Percentiles rank a stretch among this genome's conserved stretches.
phyloP scores from a whole-genome alignment of 495 filamentous ascomycete genomes.

The Penicillium paxilli region DNA sequence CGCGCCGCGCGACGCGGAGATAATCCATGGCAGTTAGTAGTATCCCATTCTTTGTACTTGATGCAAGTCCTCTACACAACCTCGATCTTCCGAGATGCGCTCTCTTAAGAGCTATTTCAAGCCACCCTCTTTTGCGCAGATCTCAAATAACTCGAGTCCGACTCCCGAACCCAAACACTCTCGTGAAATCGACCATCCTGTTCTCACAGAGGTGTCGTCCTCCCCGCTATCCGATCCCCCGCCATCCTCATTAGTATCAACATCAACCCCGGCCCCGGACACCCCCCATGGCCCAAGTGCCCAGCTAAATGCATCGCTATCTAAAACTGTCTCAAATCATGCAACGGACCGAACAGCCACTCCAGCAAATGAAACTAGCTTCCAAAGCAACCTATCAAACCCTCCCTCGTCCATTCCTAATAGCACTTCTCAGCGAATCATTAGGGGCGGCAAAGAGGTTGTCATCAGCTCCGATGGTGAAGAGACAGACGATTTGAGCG shows the following conservation, averaged over 20 bases:
- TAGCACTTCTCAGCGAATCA: constrained; percentile 38
- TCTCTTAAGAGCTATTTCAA: constrained; percentile 44
- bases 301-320: constrained; percentile 20
- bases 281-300: constrained; percentile 2
- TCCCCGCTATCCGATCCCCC: constrained; percentile 37
- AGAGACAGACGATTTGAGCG: constrained; percentile 56
- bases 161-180: constrained; percentile 8
- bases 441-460: constrained; percentile 49
- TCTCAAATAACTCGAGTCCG: not conserved
- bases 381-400: constrained; percentile 13
- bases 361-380: constrained; percentile 12
- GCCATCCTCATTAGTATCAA: constrained; percentile 27
- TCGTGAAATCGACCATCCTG: not conserved
- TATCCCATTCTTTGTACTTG: too few relatives aligned
- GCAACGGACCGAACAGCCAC: not conserved
- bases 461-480: constrained; percentile 75
- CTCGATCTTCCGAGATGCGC: constrained; percentile 21
- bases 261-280: constrained; percentile 15
- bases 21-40: too few relatives aligned
- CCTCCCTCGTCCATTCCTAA: constrained; percentile 17
- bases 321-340: not conserved
- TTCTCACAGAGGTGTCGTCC: constrained; percentile 15
- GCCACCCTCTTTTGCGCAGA: constrained; percentile 24
- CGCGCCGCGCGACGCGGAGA: constrained; percentile 28
- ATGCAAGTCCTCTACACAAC: not conserved